Evolutionary conservation across 495 filamentous ascomycete species (phyloP).

Genomic region (Annulohypoxylon nitens): DNA sequence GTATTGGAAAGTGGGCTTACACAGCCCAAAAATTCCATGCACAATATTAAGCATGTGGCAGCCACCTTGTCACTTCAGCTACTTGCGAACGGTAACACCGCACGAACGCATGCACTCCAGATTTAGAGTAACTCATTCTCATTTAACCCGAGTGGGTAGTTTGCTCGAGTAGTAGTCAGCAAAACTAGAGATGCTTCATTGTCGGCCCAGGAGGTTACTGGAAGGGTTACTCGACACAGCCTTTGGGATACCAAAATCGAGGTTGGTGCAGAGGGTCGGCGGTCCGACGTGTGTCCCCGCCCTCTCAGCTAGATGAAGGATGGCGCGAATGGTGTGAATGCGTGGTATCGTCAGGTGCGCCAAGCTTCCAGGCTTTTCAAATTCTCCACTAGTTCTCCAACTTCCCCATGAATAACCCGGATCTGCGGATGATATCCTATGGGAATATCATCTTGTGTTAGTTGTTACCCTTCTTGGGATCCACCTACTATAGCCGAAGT

Average conservation of each 20-base stretch:
- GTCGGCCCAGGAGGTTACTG: conserved; percentile 26
- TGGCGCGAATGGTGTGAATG: conserved; percentile 50
- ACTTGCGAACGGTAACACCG: conserved; percentile 21
- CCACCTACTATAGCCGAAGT: conserved; percentile 61
- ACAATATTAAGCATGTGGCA: conserved; percentile 47
- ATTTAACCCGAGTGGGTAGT: conserved; percentile 45
- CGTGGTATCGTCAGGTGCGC: conserved; percentile 50
- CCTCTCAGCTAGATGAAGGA: conserved; percentile 35
- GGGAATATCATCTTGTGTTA: conserved; percentile 42
- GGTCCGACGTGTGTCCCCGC: conserved; percentile 50
- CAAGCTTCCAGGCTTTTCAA: conserved; percentile 48
- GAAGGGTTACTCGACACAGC: conserved; percentile 27
- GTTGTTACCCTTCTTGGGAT: conserved; percentile 28
- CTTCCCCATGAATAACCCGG: conserved; percentile 57
- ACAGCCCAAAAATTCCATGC: conserved; percentile 30
- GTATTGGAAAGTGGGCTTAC: conserved; percentile 32
- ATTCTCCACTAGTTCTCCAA: conserved; percentile 50
- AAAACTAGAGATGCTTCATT: conserved; percentile 25
- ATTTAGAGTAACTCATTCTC: conserved; percentile 39
- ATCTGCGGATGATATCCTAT: conserved; percentile 57
- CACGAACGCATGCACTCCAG: conserved; percentile 40
- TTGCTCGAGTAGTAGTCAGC: conserved; percentile 30
- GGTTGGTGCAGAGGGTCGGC: conserved; percentile 50
- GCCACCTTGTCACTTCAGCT: conserved; percentile 35
- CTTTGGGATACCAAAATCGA: conserved; percentile 35